Evolutionary conservation across 257 asterid species (phyloP).

Genomic region (Solanum raphanifolium): DNA sequence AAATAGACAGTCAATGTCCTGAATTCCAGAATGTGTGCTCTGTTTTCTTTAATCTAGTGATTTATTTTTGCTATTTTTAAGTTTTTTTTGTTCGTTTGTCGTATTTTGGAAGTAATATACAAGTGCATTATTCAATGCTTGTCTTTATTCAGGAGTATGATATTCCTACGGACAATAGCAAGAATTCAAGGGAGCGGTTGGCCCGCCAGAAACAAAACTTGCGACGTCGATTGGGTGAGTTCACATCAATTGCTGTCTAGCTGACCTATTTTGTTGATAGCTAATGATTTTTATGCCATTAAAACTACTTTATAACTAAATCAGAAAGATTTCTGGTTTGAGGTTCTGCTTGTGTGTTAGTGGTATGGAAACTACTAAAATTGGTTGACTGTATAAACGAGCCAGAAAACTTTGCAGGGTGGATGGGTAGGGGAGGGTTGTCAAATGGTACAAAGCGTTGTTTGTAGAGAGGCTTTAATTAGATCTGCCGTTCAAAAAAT

Average conservation of each 20-base stretch:
- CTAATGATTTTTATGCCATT: background rate
- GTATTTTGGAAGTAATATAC: background rate
- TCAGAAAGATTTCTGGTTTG: background rate
- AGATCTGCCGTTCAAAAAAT: background rate
- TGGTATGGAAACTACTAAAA: background rate
- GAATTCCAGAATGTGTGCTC: background rate
- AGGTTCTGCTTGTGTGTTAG: background rate
- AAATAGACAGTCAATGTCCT: background rate
- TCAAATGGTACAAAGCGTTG: background rate
- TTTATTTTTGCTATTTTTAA: background rate
- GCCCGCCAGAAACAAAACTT: slow-evolving; percentile 91
- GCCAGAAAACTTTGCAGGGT: background rate
- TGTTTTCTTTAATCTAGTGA: background rate
- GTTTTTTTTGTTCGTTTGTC: background rate
- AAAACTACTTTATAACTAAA: background rate
- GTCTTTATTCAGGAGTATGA: slow-evolving; percentile 70
- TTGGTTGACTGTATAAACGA: background rate
- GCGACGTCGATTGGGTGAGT: slow-evolving; percentile 84
- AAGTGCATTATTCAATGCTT: background rate
- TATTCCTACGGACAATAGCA: slow-evolving; percentile 61
- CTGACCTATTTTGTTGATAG: background rate
- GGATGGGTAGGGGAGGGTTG: background rate
- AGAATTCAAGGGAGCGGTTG: slow-evolving; percentile 83
- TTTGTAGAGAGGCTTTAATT: background rate
- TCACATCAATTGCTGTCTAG: background rate